Conservation (phyloP, 257 asterid genomes). For the Solanum chilense region DNA sequence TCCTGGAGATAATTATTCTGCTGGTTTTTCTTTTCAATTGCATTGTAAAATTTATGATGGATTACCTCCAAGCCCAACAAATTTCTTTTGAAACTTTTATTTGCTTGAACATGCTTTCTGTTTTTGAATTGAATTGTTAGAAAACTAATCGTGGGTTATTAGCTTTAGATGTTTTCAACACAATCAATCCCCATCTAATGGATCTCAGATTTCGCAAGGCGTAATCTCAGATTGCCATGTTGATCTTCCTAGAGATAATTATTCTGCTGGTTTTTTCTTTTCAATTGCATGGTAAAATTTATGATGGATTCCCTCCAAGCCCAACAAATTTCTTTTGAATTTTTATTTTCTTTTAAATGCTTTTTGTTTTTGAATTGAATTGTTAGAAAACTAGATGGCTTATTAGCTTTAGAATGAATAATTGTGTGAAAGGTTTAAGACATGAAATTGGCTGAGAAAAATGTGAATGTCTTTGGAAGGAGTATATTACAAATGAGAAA, state of each 20-base stretch:
- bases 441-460: not conserved
- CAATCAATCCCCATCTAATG: constrained; percentile 33
- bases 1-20: not conserved
- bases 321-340: not conserved
- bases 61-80: not conserved
- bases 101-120: not conserved
- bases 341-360: not conserved
- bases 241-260: not conserved
- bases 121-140: not conserved
- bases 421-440: not conserved
- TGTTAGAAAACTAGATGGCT: not conserved
- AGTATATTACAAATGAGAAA: not conserved
- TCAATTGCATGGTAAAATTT: not conserved
- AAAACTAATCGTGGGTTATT: not conserved
- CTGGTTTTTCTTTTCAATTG: not conserved
- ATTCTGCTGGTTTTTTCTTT: not conserved
- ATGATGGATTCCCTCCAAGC: not conserved
- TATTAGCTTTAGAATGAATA: not conserved
- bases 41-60: not conserved
- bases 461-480: not conserved
- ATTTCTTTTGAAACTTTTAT: not conserved
- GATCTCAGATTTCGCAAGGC: constrained; percentile 50
- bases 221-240: not conserved
- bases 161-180: constrained; percentile 14
- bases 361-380: not conserved